phyloP scores from a whole-genome alignment of 1,139 yeast genomes.

The Hyphopichia khmerensis region DNA sequence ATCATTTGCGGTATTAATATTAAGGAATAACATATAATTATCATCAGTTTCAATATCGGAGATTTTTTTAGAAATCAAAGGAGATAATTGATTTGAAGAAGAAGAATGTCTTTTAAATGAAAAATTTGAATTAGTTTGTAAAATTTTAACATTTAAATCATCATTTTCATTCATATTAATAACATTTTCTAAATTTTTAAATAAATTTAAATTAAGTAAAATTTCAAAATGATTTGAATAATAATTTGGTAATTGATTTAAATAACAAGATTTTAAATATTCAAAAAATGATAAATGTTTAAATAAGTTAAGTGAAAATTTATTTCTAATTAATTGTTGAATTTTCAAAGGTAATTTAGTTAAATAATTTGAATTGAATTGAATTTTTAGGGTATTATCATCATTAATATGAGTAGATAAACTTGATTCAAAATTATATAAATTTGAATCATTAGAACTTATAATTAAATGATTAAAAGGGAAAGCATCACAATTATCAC shows the following conservation, averaged over 20 bases:
- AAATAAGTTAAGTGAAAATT: conserved; percentile 32
- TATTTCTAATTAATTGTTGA: conserved; percentile 34
- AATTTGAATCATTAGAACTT: conserved; percentile 40
- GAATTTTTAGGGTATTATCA: conserved; percentile 21
- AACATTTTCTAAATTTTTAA: conserved; percentile 40
- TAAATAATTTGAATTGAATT: conserved; percentile 21
- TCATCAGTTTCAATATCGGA: background rate
- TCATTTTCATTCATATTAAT: conserved; percentile 30
- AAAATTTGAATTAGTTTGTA: conserved; percentile 26
- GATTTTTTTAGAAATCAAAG: background rate
- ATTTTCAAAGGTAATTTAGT: conserved; percentile 35
- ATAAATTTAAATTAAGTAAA: conserved; percentile 35
- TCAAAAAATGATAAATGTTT: conserved; percentile 36
- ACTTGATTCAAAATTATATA: conserved; percentile 33
- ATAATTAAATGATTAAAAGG: conserved; percentile 37
- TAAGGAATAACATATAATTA: conserved; percentile 1
- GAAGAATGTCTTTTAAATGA: conserved; percentile 3
- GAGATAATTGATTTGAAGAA: too few relatives aligned
- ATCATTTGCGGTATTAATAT: conserved; percentile 1
- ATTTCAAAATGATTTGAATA: conserved; percentile 39
- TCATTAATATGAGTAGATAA: conserved; percentile 30
- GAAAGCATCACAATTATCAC: conserved; percentile 26
- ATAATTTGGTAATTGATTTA: conserved; percentile 31
- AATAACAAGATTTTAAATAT: conserved; percentile 45
- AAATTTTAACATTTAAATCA: conserved; percentile 27